These are phyloP conservation scores for Vickermania ingenoplastis DNA, from an alignment of 208 protist species.

Conservation along the genomic window DNA sequence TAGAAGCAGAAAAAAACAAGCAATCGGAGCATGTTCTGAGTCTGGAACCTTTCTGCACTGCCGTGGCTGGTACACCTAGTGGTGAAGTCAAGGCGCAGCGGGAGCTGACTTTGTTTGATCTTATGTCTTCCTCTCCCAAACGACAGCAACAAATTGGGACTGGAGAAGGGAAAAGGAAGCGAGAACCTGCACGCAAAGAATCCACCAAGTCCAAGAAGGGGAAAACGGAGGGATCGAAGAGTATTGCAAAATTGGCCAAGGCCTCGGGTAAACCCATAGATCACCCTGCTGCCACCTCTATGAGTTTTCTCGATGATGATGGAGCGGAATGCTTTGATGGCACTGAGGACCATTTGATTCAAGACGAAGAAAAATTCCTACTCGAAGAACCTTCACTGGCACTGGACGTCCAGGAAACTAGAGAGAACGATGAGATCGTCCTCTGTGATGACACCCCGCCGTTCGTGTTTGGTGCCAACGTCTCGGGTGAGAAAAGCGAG, in stretches of 20 bases:
- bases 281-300: background rate
- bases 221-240: slow-evolving; percentile 32
- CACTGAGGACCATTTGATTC: background rate
- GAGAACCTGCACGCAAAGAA: too few relatives aligned
- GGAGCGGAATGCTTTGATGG: background rate
- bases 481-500: background rate
- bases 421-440: slow-evolving; percentile 68
- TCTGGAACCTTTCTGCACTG: too few relatives aligned
- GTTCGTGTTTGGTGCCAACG: slow-evolving; percentile 31
- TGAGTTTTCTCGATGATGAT: slow-evolving; percentile 17
- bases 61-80: too few relatives aligned
- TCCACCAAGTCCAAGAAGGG: too few relatives aligned
- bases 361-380: background rate
- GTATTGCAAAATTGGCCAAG: slow-evolving; percentile 57
- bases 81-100: slow-evolving; percentile 4
- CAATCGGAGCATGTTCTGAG: too few relatives aligned
- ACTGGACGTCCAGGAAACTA: slow-evolving; percentile 31
- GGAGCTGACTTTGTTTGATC: slow-evolving; percentile 4
- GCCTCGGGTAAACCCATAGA: slow-evolving; percentile 27
- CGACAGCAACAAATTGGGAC: slow-evolving; percentile 13
- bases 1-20: too few relatives aligned
- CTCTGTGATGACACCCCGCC: slow-evolving; percentile 68
- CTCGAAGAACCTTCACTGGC: too few relatives aligned
- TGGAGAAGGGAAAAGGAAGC: too few relatives aligned
- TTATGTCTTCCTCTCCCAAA: slow-evolving; percentile 8